Percentiles rank a stretch among this genome's conserved stretches.
Evolutionary conservation across 1,284 basidiomycete species (phyloP).

Genomic region (Marasmius oreades): DNA sequence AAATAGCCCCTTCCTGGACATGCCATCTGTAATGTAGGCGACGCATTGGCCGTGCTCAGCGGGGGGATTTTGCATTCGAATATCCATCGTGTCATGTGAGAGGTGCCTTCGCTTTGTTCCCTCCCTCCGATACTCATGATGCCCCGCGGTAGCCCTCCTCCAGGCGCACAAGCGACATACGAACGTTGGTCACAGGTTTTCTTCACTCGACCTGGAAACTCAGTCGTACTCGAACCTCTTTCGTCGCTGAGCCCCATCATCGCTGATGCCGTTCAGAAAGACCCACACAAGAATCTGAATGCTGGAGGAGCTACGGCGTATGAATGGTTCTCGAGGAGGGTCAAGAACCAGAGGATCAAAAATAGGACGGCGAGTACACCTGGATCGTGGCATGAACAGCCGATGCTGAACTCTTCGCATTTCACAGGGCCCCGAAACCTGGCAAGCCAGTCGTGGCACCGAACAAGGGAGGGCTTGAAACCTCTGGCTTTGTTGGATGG

Average conservation of each 20-base stretch:
- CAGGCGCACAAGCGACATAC: slow-evolving; percentile 35
- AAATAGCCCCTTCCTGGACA: slow-evolving; percentile 53
- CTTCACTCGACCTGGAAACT: slow-evolving; percentile 59
- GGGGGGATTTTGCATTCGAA: slow-evolving; percentile 48
- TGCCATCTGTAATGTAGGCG: slow-evolving; percentile 51
- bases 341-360: slow-evolving; percentile 40
- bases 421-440: slow-evolving; percentile 29
- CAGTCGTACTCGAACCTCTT: slow-evolving; percentile 42
- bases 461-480: slow-evolving; percentile 19
- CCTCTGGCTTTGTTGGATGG: too few species aligned
- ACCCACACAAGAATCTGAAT: slow-evolving; percentile 29
- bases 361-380: slow-evolving; percentile 31
- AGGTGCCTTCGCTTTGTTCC: slow-evolving; percentile 23
- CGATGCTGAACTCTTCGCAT: background rate
- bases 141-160: slow-evolving; percentile 33
- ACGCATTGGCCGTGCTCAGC: slow-evolving; percentile 45
- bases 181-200: slow-evolving; percentile 61
- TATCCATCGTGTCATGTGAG: slow-evolving; percentile 39
- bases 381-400: slow-evolving; percentile 14
- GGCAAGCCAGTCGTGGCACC: slow-evolving; percentile 30
- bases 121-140: too few species aligned
- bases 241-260: slow-evolving; percentile 48
- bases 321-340: slow-evolving; percentile 41
- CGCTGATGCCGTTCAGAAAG: slow-evolving; percentile 32
- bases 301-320: slow-evolving; percentile 32